Percentiles rank a stretch among this genome's conserved stretches.
phyloP scores from a whole-genome alignment of 1,139 yeast species.

The Hansenula sp. region DNA sequence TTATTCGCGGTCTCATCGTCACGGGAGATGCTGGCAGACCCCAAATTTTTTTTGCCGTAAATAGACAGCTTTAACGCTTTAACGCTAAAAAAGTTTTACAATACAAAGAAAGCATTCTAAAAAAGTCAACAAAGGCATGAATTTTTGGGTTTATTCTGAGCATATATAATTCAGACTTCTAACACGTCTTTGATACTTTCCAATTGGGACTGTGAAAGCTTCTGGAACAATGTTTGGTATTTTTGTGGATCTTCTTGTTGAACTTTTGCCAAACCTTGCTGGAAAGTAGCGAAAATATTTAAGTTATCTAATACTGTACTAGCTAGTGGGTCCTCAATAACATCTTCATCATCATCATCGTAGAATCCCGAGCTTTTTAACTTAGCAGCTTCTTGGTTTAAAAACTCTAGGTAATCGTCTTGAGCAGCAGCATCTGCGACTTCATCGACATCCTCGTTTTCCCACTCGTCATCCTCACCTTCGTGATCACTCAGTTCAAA shows the following conservation, averaged over 20 bases:
- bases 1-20: neutral
- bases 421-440: slow-evolving; percentile 36
- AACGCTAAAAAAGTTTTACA: neutral
- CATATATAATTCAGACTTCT: neutral
- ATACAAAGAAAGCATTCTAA: no score
- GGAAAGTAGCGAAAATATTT: slow-evolving; percentile 55
- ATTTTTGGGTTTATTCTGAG: neutral
- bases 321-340: slow-evolving; percentile 78
- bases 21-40: neutral
- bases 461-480: slow-evolving; percentile 27
- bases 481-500: slow-evolving; percentile 22
- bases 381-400: slow-evolving; percentile 40
- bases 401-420: slow-evolving; percentile 40
- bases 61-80: no score
- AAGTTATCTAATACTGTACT: slow-evolving; percentile 74
- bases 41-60: no score
- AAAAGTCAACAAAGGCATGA: neutral
- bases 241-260: slow-evolving; percentile 31
- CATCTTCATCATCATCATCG: slow-evolving; percentile 47
- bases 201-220: slow-evolving; percentile 31
- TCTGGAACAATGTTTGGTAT: slow-evolving; percentile 30
- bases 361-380: slow-evolving; percentile 35
- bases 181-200: slow-evolving; percentile 5
- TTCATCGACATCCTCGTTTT: slow-evolving; percentile 41
- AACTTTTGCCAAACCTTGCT: slow-evolving; percentile 29